Conservation (phyloP, 306 rosid species). For the Quercus rubra region DNA sequence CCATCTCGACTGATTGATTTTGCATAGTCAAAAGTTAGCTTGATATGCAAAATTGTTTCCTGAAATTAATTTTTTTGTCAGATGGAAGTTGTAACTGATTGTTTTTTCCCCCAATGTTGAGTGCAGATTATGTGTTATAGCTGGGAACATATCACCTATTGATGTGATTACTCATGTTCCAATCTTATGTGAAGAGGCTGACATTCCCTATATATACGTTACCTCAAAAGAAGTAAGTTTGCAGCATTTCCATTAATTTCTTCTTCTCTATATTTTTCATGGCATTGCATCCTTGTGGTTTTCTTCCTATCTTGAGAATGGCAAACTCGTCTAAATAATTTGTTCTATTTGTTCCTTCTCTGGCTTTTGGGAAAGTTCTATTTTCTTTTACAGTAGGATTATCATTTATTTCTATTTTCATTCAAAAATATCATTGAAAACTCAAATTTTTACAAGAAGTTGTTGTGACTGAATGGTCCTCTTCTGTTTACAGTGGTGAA, state of each 20-base stretch:
- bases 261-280: not conserved
- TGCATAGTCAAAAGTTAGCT: not conserved
- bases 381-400: not conserved
- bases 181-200: constrained; percentile 77
- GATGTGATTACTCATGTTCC: constrained; percentile 97
- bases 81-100: not conserved
- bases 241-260: not conserved
- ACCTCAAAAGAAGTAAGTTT: constrained; percentile 79
- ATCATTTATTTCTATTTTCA: not conserved
- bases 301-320: not conserved
- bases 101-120: not conserved
- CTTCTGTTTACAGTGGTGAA: not conserved
- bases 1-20: not conserved
- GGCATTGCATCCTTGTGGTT: not conserved
- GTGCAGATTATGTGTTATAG: constrained; percentile 83
- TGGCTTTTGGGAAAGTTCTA: not conserved
- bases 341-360: not conserved
- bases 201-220: constrained; percentile 76
- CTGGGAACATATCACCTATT: constrained; percentile 91
- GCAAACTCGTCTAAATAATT: not conserved
- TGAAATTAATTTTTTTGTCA: not conserved
- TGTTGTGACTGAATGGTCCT: not conserved
- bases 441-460: not conserved
- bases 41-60: not conserved
- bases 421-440: not conserved